phyloP scores from a whole-genome alignment of 1,139 yeast genomes.

The Candida glucosophila region DNA sequence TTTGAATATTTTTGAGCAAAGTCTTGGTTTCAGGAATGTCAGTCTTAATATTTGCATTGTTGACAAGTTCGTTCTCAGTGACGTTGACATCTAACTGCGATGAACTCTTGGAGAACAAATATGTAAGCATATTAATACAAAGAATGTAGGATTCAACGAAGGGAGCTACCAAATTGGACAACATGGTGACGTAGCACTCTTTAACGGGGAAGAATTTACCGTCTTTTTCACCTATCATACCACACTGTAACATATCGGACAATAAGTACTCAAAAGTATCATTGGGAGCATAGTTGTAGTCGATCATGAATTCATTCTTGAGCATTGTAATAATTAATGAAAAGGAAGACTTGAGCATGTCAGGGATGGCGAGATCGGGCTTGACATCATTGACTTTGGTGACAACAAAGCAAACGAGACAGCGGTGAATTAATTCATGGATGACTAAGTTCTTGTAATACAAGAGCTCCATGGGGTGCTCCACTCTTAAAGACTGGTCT shows the following conservation, averaged over 20 bases:
- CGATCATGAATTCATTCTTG: conserved; percentile 39
- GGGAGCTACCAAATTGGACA: conserved; percentile 28
- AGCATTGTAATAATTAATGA: conserved; percentile 32
- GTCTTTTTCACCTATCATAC: conserved; percentile 14
- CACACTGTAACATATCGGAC: conserved; percentile 14
- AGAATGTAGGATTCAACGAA: conserved; percentile 31
- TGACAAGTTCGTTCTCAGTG: conserved; percentile 18
- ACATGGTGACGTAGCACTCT: conserved; percentile 13
- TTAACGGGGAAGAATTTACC: conserved; percentile 20
- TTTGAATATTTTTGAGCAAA: conserved; percentile 24
- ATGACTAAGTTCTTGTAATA: conserved; percentile 37
- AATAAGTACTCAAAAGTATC: conserved; percentile 24
- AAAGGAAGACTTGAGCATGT: conserved; percentile 18
- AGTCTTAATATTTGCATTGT: conserved; percentile 15
- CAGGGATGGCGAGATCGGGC: conserved; percentile 8
- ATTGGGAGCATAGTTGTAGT: conserved; percentile 27
- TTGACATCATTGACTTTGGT: conserved; percentile 9
- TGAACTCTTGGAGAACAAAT: conserved; percentile 11
- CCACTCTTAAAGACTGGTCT: conserved; percentile 19
- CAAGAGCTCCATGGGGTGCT: conserved; percentile 32
- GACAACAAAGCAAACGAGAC: conserved; percentile 27
- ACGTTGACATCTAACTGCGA: conserved; percentile 6
- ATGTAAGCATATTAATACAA: conserved; percentile 15
- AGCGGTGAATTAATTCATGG: conserved; percentile 31
- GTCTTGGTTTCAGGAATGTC: conserved; percentile 38